Conservation (phyloP, 1,284 basidiomycete species). For the Cutaneotrichosporon cutaneum region DNA sequence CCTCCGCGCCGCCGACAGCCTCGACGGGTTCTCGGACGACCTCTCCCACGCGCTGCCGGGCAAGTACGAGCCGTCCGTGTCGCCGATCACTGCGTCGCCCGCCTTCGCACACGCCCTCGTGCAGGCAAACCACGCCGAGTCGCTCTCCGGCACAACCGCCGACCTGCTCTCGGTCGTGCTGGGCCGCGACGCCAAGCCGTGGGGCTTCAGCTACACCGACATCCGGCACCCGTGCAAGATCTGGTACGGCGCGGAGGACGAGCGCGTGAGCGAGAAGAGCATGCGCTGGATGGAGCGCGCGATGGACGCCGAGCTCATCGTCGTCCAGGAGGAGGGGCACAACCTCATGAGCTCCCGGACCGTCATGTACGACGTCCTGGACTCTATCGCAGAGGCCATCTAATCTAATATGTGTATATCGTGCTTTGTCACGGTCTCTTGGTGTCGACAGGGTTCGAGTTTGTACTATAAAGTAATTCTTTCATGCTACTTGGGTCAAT, state of each 20-base stretch:
- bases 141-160: constrained; percentile 80
- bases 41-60: constrained; percentile 8
- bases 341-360: constrained; percentile 84
- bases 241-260: constrained; percentile 92
- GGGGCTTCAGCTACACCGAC: constrained; percentile 58
- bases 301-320: constrained; percentile 75
- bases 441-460: background rate
- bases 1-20: constrained; percentile 8
- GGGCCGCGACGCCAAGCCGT: constrained; percentile 65
- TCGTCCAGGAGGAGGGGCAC: constrained; percentile 85
- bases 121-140: constrained; percentile 91
- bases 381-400: constrained; percentile 56
- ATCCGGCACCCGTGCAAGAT: constrained; percentile 77
- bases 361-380: constrained; percentile 84
- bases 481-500: constrained; percentile 1
- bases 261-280: constrained; percentile 83
- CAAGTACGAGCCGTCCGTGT: background rate
- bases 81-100: constrained; percentile 25
- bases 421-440: background rate
- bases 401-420: constrained; percentile 3
- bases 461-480: constrained; percentile 1
- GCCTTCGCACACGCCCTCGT: constrained; percentile 67
- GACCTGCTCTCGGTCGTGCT: constrained; percentile 83
- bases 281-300: constrained; percentile 85
- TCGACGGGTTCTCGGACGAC: constrained; percentile 15